Conservation (phyloP, 163 green algal species). For the Chlamydomonas reinhardtii region DNA sequence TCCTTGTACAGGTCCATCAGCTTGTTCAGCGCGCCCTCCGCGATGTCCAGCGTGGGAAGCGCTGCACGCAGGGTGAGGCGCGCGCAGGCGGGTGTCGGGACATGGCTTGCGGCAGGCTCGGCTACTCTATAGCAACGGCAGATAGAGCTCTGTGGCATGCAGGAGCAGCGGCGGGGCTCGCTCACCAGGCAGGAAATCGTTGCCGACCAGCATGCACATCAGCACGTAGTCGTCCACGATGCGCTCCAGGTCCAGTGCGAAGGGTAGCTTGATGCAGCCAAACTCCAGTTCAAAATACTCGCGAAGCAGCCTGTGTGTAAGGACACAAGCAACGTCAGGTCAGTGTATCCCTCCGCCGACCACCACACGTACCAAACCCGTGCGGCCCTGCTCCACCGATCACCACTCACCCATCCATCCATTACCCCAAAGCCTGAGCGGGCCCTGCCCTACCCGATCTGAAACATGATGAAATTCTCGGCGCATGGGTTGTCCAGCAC, state of each 20-base stretch:
- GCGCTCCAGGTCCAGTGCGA: conserved; percentile 84
- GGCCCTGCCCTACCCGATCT: conserved; percentile 87
- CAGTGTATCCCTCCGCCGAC: no score
- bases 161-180: no score
- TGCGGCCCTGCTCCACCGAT: no score
- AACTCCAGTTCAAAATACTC: conserved; percentile 97
- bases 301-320: conserved; percentile 80
- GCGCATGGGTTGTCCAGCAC: conserved; percentile 87
- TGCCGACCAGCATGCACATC: conserved; percentile 96
- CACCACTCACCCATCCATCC: no score
- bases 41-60: conserved; percentile 92
- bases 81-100: no score
- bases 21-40: conserved; percentile 89
- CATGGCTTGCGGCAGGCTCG: no score
- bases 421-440: no score
- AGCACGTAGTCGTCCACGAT: conserved; percentile 97
- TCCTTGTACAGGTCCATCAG: conserved; percentile 90
- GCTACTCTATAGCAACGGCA: no score
- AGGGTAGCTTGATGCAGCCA: conserved; percentile 59
- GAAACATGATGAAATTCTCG: conserved; percentile 94
- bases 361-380: no score
- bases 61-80: conserved; percentile 58
- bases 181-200: conserved; percentile 93
- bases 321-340: neutral
- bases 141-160: no score